A percentile compares a stretch with the other conserved stretches of the same genome.
Evolutionary conservation across 1,284 basidiomycete genomes (phyloP).

Genomic region (Agaricales sp.): DNA sequence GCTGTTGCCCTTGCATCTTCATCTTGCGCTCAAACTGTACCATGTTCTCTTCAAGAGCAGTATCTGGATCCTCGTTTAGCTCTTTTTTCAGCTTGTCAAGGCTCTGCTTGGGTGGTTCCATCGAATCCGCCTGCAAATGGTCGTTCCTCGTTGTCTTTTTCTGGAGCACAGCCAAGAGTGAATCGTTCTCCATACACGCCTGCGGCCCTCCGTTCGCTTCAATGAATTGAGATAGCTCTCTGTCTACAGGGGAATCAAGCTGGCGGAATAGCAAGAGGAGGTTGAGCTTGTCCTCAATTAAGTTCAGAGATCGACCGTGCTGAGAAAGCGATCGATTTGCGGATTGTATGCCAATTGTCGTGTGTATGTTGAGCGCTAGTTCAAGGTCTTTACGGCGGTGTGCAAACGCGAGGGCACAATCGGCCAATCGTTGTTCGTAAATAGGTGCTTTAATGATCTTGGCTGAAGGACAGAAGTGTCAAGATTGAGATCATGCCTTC

Average conservation of each 20-base stretch:
- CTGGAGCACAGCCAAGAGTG: constrained; percentile 2
- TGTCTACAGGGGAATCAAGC: constrained; percentile 9
- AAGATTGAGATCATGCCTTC: background rate
- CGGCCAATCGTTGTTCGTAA: constrained; percentile 12
- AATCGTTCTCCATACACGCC: constrained; percentile 7
- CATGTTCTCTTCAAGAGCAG: constrained; percentile 12
- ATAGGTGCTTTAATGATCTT: constrained; percentile 13
- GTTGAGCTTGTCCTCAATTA: constrained; percentile 5
- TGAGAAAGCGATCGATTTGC: constrained; percentile 2
- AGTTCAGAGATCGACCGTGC: background rate
- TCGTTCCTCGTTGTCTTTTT: background rate
- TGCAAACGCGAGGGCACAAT: constrained; percentile 9
- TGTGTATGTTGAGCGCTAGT: constrained; percentile 11
- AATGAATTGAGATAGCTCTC: constrained; percentile 5
- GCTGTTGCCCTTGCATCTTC: constrained; percentile 10
- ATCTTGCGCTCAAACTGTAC: constrained; percentile 13
- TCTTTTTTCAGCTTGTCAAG: constrained; percentile 6
- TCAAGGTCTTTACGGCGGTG: constrained; percentile 11
- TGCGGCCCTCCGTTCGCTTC: constrained; percentile 8
- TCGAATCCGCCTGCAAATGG: background rate
- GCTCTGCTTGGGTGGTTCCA: background rate
- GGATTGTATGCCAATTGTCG: constrained; percentile 7
- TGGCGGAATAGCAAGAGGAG: constrained; percentile 8
- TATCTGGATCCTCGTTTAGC: constrained; percentile 10
- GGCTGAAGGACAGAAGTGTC: constrained; percentile 6